These are phyloP conservation scores for Eucalyptus marginata DNA, from an alignment of 345 rosid genomes.

Conservation along the genomic window DNA sequence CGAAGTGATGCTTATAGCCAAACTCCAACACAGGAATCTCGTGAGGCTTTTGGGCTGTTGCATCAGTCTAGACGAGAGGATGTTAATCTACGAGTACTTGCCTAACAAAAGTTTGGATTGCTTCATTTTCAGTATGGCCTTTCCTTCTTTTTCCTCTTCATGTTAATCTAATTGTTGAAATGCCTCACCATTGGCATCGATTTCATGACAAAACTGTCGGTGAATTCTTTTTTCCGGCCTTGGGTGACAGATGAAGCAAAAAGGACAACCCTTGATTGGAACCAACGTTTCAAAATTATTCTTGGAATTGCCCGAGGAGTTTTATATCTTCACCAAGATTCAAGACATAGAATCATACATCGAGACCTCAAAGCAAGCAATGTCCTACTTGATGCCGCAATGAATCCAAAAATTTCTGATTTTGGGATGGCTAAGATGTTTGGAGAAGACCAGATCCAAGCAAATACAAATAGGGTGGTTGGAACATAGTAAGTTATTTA, in stretches of 20 bases:
- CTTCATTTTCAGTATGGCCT: background rate
- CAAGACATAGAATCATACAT: background rate
- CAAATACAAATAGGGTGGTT: background rate
- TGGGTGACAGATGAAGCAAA: background rate
- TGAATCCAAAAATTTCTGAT: background rate
- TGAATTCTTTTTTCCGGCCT: fast-evolving
- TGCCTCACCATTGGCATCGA: no score
- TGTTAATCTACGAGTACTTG: background rate
- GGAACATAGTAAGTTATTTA: background rate
- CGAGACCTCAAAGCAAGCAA: background rate
- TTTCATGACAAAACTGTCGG: no score
- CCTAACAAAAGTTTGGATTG: background rate
- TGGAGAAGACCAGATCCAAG: background rate
- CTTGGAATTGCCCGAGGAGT: background rate
- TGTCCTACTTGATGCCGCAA: background rate
- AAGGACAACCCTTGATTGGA: background rate
- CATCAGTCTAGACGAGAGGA: background rate
- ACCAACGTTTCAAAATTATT: background rate
- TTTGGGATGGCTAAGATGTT: background rate
- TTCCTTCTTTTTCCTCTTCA: background rate
- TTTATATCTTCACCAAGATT: background rate
- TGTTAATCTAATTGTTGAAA: no score
- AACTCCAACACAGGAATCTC: constrained; percentile 2
- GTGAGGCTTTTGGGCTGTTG: background rate
- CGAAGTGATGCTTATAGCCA: background rate